phyloP scores from a whole-genome alignment of 2,329 filamentous ascomycete species.

The Esteya vermicola region DNA sequence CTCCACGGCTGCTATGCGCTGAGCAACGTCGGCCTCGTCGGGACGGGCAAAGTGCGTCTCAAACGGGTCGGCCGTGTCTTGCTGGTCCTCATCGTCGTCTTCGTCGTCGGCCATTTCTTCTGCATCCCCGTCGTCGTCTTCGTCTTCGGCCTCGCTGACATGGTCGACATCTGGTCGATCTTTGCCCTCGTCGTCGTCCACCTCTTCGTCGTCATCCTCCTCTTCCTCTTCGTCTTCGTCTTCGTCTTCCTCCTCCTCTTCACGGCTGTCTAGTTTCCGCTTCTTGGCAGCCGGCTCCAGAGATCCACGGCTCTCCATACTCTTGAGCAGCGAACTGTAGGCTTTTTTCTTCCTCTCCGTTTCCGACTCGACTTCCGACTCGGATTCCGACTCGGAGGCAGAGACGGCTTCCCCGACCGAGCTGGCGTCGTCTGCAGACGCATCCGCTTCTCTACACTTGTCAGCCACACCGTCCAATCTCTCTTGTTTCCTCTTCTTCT shows the following conservation, averaged over 20 bases:
- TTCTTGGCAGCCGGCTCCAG: conserved; percentile 37
- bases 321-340: conserved; percentile 45
- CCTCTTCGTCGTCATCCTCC: conserved; percentile 16
- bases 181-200: conserved; percentile 5
- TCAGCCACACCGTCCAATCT: no score
- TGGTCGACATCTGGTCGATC: no score
- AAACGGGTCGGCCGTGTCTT: conserved; percentile 51
- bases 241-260: conserved; percentile 5
- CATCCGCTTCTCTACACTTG: conserved; percentile 31
- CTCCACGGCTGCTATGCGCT: conserved; percentile 35
- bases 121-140: conserved; percentile 30
- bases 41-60: conserved; percentile 63
- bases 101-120: conserved; percentile 24
- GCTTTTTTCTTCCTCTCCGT: conserved; percentile 17
- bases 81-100: conserved; percentile 31
- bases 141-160: conserved; percentile 16
- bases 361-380: neutral
- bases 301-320: conserved; percentile 29
- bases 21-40: conserved; percentile 44
- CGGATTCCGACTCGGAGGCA: neutral
- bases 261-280: conserved; percentile 30
- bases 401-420: no score
- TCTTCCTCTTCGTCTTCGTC: conserved; percentile 4
- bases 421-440: conserved; percentile 23
- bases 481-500: no score